Evolutionary conservation across 257 asterid genomes (phyloP), one percentile per base, ranked within the genome.

Genomic region (Lantana camara): DNA sequence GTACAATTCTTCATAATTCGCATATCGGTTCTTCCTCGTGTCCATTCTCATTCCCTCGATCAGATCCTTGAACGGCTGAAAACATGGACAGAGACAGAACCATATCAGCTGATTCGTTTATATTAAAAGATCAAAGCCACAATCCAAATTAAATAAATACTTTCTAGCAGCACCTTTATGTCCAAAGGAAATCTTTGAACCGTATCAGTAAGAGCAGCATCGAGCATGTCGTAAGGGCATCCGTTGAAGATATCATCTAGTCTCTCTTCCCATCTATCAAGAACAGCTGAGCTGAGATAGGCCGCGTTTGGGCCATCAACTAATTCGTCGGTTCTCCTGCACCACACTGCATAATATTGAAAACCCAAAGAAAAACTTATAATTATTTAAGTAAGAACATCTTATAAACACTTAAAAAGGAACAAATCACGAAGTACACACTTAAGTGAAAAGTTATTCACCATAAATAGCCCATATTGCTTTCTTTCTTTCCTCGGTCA

Each of bases 401-500:
- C 8, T 15, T n/a, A 41, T n/a, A 44, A 42, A 9, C 9, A 10
- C 11, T 37, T n/a, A 7, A 23, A 29, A 20, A 66, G 10, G 27
- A 40, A 4, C 29, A 53, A 8, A 17, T 17, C 22, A 30, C 1
- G 4, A 50, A 4, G 5, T 5, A 27, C 32, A 27, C 32, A 4
- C 5, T n/a, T 22, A 30, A 23, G 14, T 5, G 54, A 53, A 24
- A 50, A 66, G 16, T 40, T 12, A 51, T 66, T 55, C 35, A 86
- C 96, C 96, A 79, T 89, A 89, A 32, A 86, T 84, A 51, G 96
- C 96, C 96, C 96, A 89, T 67, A 89, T 84, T n/a, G 96, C 96
- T 56, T 78, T 84, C 71, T 79, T 83, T 49, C 89, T 64, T 49
- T 86, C 93, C 75, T 79, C 83, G 2, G 96, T 89, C 96, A 89